Evolutionary conservation across 2,329 filamentous ascomycete genomes (phyloP), one percentile per base, ranked within the genome.

Genomic region (Chaetomium sp.): DNA sequence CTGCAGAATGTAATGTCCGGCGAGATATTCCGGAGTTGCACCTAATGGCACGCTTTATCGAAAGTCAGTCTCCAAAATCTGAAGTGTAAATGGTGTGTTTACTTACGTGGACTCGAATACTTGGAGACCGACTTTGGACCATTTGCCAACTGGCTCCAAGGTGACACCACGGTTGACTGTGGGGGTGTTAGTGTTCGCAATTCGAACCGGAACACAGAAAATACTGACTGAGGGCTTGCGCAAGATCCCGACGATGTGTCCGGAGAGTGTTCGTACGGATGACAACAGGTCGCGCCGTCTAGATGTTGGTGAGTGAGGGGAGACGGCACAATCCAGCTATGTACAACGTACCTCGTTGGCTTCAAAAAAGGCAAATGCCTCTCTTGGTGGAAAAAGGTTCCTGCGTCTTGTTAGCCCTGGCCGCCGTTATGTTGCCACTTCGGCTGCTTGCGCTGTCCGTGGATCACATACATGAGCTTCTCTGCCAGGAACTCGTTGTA

Each of bases 291-390:
- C 94, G 85, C 11, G 91, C 84, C 49, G 42, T 65, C 57, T 61
- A n/a, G 7, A 34, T 5, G 1, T 3, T 14, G 9, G n/a, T 58
- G 34, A 57, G 49, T n/a, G 11, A 7, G 11, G 36, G 8, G 11
- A 4, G 5, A 3, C 27, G 14, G 14, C 37, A 5, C 1, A 33
- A 1, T 45, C 3, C 4, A 11, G 9, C 19, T n/a, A 35, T 6
- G 8, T 5, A 27, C 9, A 34, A 48, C 58, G 38, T 11, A 61
- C 91, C 75, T 99, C 94, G 84, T 99, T 99, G 66, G 92, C 92
- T 75, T 99, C 94, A 75, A 99, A 97, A 74, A 99, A 99, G 53
- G 91, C 91, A 65, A 97, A 95, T 0, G 94, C 94, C 75, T 99
- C 94, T 65, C 87, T 86, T 0, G 94, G 89, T 1, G 91, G 85